Evolutionary conservation across 257 asterid species (phyloP).

Genomic region (Euphrasia confusa): DNA sequence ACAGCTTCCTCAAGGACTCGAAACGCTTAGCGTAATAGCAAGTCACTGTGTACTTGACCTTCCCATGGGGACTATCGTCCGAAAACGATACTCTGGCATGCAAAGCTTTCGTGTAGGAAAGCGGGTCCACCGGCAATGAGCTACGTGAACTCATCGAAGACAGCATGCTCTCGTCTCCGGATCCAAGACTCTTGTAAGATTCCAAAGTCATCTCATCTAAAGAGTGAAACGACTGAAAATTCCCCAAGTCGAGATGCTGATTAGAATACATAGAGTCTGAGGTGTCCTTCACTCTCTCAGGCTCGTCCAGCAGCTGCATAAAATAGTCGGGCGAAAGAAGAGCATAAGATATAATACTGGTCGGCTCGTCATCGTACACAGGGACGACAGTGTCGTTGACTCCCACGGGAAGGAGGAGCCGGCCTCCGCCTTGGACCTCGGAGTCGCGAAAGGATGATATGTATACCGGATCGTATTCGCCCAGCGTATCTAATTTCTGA

Average conservation of each 20-base stretch:
- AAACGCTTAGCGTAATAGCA: slow-evolving; percentile 84
- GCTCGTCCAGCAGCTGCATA: slow-evolving; percentile 55
- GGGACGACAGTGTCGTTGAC: slow-evolving; percentile 68
- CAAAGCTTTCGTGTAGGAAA: slow-evolving; percentile 53
- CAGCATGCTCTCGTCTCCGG: slow-evolving; percentile 59
- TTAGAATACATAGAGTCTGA: slow-evolving; percentile 34
- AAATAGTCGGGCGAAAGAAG: slow-evolving; percentile 59
- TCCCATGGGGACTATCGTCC: slow-evolving; percentile 63
- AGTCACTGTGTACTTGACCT: slow-evolving; percentile 67
- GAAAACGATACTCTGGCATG: slow-evolving; percentile 67
- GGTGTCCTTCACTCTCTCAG: slow-evolving; percentile 50
- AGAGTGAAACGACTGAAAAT: slow-evolving; percentile 47
- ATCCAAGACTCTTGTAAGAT: slow-evolving; percentile 57
- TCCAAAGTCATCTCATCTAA: slow-evolving; percentile 58
- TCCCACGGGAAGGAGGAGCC: slow-evolving; percentile 67
- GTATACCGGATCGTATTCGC: slow-evolving; percentile 60
- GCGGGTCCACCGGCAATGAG: slow-evolving; percentile 57
- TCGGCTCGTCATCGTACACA: slow-evolving; percentile 94
- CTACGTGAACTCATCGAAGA: slow-evolving; percentile 49
- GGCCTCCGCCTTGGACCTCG: slow-evolving; percentile 62
- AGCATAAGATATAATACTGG: slow-evolving; percentile 78
- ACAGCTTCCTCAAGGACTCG: slow-evolving; percentile 75
- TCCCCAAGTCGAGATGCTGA: slow-evolving; percentile 47
- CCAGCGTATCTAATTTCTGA: slow-evolving; percentile 54
- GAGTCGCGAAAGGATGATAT: slow-evolving; percentile 64